Percentiles rank a stretch among this genome's conserved stretches.
Evolutionary conservation across 148 eudicot genomes (phyloP).

Genomic region (Fagopyrum homotropicum): DNA sequence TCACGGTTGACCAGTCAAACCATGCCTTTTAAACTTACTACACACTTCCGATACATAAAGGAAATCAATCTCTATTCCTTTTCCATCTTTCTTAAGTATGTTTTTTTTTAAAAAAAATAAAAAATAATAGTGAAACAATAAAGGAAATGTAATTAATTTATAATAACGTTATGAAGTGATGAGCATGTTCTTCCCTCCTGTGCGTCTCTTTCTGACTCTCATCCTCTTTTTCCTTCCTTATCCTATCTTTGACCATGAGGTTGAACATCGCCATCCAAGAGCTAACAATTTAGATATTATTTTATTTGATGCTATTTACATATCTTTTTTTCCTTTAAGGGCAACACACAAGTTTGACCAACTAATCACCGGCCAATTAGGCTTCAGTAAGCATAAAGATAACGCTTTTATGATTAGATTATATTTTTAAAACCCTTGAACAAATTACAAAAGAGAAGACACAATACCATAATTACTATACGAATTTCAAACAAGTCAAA

Average conservation of each 20-base stretch:
- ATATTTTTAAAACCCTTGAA: not conserved
- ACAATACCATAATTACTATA: too few relatives aligned
- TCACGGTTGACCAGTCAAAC: slow-evolving; percentile 30
- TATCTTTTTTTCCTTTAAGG: not conserved
- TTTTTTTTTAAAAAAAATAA: not conserved
- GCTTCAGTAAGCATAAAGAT: not conserved
- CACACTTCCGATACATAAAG: not conserved
- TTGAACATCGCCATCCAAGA: slow-evolving; percentile 5
- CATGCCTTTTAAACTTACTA: not conserved
- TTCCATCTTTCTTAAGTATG: not conserved
- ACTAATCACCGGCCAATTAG: not conserved
- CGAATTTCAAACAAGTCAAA: too few relatives aligned
- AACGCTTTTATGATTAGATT: not conserved
- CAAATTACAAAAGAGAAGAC: too few relatives aligned
- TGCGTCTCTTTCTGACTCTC: slow-evolving; percentile 10
- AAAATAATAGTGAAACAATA: not conserved
- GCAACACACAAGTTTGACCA: not conserved
- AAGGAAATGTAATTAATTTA: not conserved
- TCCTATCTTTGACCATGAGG: slow-evolving; percentile 11
- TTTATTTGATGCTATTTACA: slow-evolving; percentile 3
- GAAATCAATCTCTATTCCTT: not conserved
- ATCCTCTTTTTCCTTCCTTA: slow-evolving; percentile 4
- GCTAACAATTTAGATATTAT: not conserved
- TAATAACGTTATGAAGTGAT: not conserved
- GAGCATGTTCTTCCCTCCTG: not conserved